Percentiles rank a stretch among this genome's conserved stretches.
Evolutionary conservation across 208 protist species (phyloP).

Genomic region (Leishmania martiniquensis): DNA sequence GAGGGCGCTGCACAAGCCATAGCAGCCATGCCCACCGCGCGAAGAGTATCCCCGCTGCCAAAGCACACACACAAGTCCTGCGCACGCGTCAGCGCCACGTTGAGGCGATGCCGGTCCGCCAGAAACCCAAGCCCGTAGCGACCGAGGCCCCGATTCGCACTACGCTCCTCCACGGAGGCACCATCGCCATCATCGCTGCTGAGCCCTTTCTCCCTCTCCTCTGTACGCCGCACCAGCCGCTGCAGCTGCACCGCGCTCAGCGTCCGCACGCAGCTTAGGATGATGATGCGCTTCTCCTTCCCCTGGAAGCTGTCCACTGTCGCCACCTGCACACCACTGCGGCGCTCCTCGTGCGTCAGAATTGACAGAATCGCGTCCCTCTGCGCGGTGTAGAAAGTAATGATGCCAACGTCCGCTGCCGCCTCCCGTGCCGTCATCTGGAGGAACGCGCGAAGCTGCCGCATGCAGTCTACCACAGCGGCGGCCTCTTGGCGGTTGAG

Average conservation of each 20-base stretch:
- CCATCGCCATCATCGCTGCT: slow-evolving; percentile 11
- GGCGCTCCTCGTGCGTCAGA: slow-evolving; percentile 57
- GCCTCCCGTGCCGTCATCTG: slow-evolving; percentile 54
- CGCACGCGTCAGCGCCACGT: slow-evolving; percentile 94
- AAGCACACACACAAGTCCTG: slow-evolving; percentile 84
- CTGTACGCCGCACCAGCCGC: slow-evolving; percentile 28
- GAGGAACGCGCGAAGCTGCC: slow-evolving; percentile 61
- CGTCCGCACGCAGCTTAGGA: slow-evolving; percentile 92
- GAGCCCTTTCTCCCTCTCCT: slow-evolving; percentile 9
- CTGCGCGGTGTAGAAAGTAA: slow-evolving; percentile 90
- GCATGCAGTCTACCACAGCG: slow-evolving; percentile 72
- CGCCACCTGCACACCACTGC: slow-evolving; percentile 71
- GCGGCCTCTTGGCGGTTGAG: slow-evolving; percentile 57
- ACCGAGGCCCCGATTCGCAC: slow-evolving; percentile 17
- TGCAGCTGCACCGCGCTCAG: slow-evolving; percentile 26
- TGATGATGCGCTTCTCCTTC: slow-evolving; percentile 93
- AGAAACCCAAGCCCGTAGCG: slow-evolving; percentile 86
- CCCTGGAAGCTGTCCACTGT: slow-evolving; percentile 96
- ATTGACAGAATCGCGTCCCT: slow-evolving; percentile 41
- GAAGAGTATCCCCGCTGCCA: slow-evolving; percentile 49
- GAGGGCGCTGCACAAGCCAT: slow-evolving; percentile 3
- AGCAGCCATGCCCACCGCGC: slow-evolving; percentile 30
- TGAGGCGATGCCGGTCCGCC: slow-evolving; percentile 86
- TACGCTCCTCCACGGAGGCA: slow-evolving; percentile 14
- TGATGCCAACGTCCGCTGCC: slow-evolving; percentile 62